phyloP scores from a whole-genome alignment of 179 eudicot species.

The Dionaea muscipula region DNA sequence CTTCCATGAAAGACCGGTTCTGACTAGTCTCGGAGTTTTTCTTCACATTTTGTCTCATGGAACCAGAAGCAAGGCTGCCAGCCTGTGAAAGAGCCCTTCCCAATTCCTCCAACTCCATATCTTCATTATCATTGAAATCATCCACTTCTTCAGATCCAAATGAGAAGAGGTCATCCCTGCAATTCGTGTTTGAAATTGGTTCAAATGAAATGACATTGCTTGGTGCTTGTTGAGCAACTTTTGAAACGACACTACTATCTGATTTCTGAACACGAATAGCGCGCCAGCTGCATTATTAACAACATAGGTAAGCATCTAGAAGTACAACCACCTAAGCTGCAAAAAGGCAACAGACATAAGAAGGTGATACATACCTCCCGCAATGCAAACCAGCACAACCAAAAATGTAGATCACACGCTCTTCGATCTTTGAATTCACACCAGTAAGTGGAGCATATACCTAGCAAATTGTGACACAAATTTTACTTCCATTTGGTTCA shows the following conservation, averaged over 20 bases:
- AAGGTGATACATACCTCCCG: constrained; percentile 32
- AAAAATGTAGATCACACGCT: constrained; percentile 63
- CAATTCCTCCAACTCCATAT: constrained; percentile 53
- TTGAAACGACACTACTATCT: constrained; percentile 16
- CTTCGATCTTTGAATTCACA: constrained; percentile 35
- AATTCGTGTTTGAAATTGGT: constrained; percentile 22
- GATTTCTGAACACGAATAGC: constrained; percentile 73
- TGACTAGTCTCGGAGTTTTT: constrained; percentile 15
- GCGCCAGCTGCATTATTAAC: constrained; percentile 49
- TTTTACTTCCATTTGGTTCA: neutral
- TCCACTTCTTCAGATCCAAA: constrained; percentile 33
- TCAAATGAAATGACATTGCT: constrained; percentile 17
- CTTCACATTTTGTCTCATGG: constrained; percentile 22
- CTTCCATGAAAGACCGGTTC: no score
- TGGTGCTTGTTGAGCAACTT: constrained; percentile 12
- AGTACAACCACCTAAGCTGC: neutral
- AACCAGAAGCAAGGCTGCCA: constrained; percentile 34
- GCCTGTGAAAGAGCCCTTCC: constrained; percentile 67
- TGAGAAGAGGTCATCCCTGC: constrained; percentile 34
- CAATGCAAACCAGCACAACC: constrained; percentile 49
- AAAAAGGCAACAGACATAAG: neutral
- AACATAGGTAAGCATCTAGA: neutral
- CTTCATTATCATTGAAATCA: constrained; percentile 27
- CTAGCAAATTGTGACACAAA: constrained; percentile 21
- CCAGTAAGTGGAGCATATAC: constrained; percentile 68